A percentile compares a stretch with the other conserved stretches of the same genome.
These are phyloP conservation scores for Termitomyces sp. DNA, from an alignment of 768 basidiomycete species.

Conservation along the genomic window DNA sequence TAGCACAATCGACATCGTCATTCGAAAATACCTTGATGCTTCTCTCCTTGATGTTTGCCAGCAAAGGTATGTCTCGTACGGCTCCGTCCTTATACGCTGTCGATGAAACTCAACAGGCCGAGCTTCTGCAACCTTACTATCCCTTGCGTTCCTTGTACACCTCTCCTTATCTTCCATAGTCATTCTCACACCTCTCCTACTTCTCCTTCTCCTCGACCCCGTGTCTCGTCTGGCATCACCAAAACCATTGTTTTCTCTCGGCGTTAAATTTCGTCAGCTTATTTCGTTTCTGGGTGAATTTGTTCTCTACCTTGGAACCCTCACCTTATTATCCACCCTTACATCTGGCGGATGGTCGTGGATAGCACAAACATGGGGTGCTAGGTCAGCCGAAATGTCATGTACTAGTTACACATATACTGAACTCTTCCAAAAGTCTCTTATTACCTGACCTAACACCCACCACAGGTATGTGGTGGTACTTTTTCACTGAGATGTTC, in stretches of 20 bases:
- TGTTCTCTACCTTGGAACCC: constrained; percentile 39
- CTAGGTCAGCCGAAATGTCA: constrained; percentile 49
- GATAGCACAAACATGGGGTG: constrained; percentile 81
- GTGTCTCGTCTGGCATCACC: constrained; percentile 70
- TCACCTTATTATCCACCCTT: constrained; percentile 50
- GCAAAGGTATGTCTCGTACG: constrained; percentile 43
- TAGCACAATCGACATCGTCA: constrained; percentile 79
- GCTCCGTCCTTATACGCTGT: neutral
- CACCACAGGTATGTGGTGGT: constrained; percentile 96
- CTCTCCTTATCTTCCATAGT: constrained; percentile 69
- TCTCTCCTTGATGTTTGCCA: constrained; percentile 64
- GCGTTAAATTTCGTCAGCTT: constrained; percentile 22
- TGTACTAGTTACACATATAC: neutral
- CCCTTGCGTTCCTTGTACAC: constrained; percentile 70
- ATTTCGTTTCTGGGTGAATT: constrained; percentile 48
- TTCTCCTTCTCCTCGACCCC: constrained; percentile 61
- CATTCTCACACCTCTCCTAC: constrained; percentile 59
- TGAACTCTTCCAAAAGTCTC: constrained; percentile 42
- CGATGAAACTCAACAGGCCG: constrained; percentile 42
- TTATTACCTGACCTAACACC: constrained; percentile 88
- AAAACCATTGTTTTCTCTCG: constrained; percentile 28
- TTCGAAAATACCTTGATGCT: constrained; percentile 77
- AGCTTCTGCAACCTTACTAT: constrained; percentile 51
- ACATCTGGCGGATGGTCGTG: constrained; percentile 63
- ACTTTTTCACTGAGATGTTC: constrained; percentile 99